Percentiles rank a stretch among this genome's conserved stretches.
Conservation (phyloP, 2,329 filamentous ascomycete species). For the Aureobasidium sp. region DNA sequence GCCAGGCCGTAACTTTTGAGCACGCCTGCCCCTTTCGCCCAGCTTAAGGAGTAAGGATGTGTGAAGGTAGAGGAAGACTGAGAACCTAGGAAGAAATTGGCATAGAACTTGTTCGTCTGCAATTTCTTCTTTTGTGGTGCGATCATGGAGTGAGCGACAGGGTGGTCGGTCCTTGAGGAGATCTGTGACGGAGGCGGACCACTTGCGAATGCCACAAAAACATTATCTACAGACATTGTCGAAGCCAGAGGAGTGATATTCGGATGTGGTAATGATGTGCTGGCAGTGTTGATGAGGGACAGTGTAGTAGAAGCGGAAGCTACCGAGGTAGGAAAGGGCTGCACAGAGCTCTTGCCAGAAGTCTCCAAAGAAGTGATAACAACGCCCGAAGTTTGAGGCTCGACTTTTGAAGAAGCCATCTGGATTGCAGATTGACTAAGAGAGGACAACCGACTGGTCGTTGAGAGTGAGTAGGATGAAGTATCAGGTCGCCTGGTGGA, state of each 20-base stretch:
- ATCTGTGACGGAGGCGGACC: constrained; percentile 34
- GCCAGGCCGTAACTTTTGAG: constrained; percentile 67
- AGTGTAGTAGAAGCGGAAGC: constrained; percentile 19
- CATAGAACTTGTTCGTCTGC: constrained; percentile 62
- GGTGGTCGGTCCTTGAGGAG: constrained; percentile 30
- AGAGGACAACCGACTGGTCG: constrained; percentile 18
- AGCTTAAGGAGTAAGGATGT: constrained; percentile 48
- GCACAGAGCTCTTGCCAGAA: constrained; percentile 18
- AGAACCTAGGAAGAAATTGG: constrained; percentile 68
- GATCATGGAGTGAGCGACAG: constrained; percentile 30
- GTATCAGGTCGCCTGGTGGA: not conserved
- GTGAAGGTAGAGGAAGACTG: constrained; percentile 65
- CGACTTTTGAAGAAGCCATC: constrained; percentile 17
- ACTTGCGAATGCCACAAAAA: constrained; percentile 35
- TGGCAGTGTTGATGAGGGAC: constrained; percentile 23
- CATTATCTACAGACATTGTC: constrained; percentile 18
- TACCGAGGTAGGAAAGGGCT: constrained; percentile 24
- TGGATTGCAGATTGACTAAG: constrained; percentile 24
- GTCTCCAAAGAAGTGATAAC: constrained; percentile 19
- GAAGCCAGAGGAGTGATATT: constrained; percentile 19
- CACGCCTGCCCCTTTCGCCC: constrained; percentile 41
- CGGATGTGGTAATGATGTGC: constrained; percentile 18
- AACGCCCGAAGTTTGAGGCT: constrained; percentile 9
- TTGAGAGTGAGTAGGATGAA: not conserved
- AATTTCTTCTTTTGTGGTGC: constrained; percentile 38